Conservation (phyloP, 1,284 basidiomycete species). For the Ganoderma meredithae region DNA sequence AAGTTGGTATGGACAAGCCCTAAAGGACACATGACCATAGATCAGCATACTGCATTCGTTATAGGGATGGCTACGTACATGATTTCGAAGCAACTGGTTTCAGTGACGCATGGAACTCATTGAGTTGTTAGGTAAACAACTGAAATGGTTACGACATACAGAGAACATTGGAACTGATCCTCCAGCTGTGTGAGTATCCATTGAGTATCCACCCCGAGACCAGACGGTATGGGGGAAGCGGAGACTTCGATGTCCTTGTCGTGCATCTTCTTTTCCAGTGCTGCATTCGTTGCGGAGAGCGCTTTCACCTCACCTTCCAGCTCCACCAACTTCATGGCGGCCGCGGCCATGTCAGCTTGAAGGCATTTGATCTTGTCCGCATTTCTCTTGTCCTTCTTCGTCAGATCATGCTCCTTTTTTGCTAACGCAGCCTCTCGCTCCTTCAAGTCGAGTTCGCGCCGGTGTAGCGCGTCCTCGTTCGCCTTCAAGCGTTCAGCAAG, state of each 20-base stretch:
- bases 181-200: slow-evolving; percentile 55
- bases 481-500: slow-evolving; percentile 13
- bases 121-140: slow-evolving; percentile 13
- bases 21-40: slow-evolving; percentile 27
- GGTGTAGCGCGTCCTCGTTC: slow-evolving; percentile 8
- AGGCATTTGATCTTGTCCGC: slow-evolving; percentile 15
- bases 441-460: slow-evolving; percentile 7
- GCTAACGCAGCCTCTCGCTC: slow-evolving; percentile 19
- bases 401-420: slow-evolving; percentile 4
- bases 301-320: slow-evolving; percentile 9
- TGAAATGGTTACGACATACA: slow-evolving; percentile 46
- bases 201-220: slow-evolving; percentile 18
- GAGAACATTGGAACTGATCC: slow-evolving; percentile 60
- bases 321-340: background rate
- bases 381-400: slow-evolving; percentile 11
- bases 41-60: background rate
- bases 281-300: slow-evolving; percentile 4
- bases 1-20: slow-evolving; percentile 67
- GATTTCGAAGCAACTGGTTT: slow-evolving; percentile 48
- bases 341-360: slow-evolving; percentile 9
- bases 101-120: background rate
- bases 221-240: background rate
- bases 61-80: slow-evolving; percentile 42
- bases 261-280: slow-evolving; percentile 1
- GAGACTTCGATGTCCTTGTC: slow-evolving; percentile 6